phyloP scores from a whole-genome alignment of 192 early-diverging fungal genomes.

The Diversispora epigaea region DNA sequence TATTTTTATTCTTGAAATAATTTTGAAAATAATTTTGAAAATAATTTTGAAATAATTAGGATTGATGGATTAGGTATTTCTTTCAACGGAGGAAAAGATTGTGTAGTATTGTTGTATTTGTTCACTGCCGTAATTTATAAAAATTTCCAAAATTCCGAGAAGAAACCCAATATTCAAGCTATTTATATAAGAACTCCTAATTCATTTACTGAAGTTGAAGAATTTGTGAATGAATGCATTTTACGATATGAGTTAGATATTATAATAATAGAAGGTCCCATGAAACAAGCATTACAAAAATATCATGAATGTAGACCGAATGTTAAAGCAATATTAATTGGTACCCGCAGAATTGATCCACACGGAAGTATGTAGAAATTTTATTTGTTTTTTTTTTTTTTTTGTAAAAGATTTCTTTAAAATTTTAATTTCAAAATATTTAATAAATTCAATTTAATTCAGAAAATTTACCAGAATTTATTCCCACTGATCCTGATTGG shows the following conservation, averaged over 20 bases:
- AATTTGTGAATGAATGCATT: slow-evolving; percentile 75
- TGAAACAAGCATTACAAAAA: slow-evolving; percentile 74
- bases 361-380: slow-evolving; percentile 54
- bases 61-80: slow-evolving; percentile 66
- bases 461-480: slow-evolving; percentile 58
- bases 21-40: background rate
- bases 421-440: background rate
- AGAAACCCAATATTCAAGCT: slow-evolving; percentile 49
- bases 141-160: slow-evolving; percentile 19
- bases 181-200: slow-evolving; percentile 78
- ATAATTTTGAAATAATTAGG: slow-evolving; percentile 41
- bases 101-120: slow-evolving; percentile 87
- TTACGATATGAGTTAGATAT: slow-evolving; percentile 71
- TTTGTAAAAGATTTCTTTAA: background rate
- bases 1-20: background rate
- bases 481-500: slow-evolving; percentile 85
- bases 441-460: background rate
- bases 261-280: slow-evolving; percentile 64
- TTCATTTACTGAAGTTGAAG: slow-evolving; percentile 84
- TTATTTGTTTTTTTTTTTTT: slow-evolving; percentile 12
- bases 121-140: slow-evolving; percentile 65
- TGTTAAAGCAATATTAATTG: slow-evolving; percentile 78
- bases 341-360: slow-evolving; percentile 74
- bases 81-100: slow-evolving; percentile 98
- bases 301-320: slow-evolving; percentile 59